A percentile compares a stretch with the other conserved stretches of the same genome.
Conservation (phyloP, 345 rosid genomes). For the Populus alba region DNA sequence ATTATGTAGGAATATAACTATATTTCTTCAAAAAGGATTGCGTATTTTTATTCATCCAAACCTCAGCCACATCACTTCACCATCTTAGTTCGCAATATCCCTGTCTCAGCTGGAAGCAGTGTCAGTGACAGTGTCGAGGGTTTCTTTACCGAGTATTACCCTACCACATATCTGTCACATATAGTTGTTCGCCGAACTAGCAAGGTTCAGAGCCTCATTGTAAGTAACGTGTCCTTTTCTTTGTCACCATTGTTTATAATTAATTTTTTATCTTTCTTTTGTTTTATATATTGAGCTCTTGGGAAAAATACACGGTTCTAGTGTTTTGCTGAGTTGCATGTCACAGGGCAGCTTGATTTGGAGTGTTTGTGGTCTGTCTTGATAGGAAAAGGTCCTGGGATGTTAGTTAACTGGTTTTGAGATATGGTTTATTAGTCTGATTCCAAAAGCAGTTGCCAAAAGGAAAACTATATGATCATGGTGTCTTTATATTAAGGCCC, state of each 20-base stretch:
- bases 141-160: conserved; percentile 70
- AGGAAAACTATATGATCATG: too few species aligned
- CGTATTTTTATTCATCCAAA: conserved; percentile 67
- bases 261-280: neutral
- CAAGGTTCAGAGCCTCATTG: conserved; percentile 64
- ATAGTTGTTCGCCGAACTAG: conserved; percentile 71
- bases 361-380: too few species aligned
- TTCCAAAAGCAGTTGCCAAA: too few species aligned
- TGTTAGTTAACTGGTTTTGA: neutral
- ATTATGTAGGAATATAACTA: conserved; percentile 73
- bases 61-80: conserved; percentile 96
- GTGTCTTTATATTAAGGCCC: too few species aligned
- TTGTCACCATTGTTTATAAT: neutral
- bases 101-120: conserved; percentile 60
- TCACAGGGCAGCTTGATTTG: too few species aligned
- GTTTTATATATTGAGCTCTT: neutral
- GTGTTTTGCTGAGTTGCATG: too few species aligned
- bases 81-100: conserved; percentile 73
- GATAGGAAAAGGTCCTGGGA: too few species aligned
- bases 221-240: conserved; percentile 35
- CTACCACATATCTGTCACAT: conserved; percentile 74
- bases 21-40: conserved; percentile 67
- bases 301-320: neutral
- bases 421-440: too few species aligned
- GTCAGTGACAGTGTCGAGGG: conserved; percentile 74